These are phyloP conservation scores for Phytophthora tubulina DNA, from an alignment of 352 stramenopile genomes.

Conservation along the genomic window DNA sequence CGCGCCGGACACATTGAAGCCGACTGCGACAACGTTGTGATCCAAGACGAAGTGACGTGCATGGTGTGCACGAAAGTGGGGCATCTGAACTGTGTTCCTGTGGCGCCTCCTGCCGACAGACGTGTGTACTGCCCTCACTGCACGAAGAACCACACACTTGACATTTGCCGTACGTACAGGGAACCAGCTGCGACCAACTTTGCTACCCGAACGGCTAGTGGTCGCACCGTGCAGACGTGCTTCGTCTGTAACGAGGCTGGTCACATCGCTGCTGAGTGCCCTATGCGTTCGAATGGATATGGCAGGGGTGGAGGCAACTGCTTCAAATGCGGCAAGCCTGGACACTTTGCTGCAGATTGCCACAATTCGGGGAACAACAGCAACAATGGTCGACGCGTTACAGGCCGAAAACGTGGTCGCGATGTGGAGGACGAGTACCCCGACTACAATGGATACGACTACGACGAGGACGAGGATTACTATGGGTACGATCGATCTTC, in stretches of 20 bases:
- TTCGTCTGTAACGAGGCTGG: constrained; percentile 76
- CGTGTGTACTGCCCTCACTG: constrained; percentile 80
- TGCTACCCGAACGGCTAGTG: constrained; percentile 44
- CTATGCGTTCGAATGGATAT: constrained; percentile 54
- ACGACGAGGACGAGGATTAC: constrained; percentile 54
- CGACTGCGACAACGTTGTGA: constrained; percentile 49
- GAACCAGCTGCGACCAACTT: constrained; percentile 58
- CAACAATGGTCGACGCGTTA: constrained; percentile 41
- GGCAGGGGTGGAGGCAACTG: constrained; percentile 48
- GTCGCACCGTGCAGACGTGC: constrained; percentile 70
- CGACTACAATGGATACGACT: constrained; percentile 51
- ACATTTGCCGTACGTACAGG: constrained; percentile 57
- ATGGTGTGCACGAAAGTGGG: constrained; percentile 77
- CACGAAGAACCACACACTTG: constrained; percentile 61
- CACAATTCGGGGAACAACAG: constrained; percentile 27
- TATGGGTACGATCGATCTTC: constrained; percentile 41
- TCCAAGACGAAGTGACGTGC: constrained; percentile 55
- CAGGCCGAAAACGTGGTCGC: constrained; percentile 57
- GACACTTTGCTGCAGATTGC: constrained; percentile 65
- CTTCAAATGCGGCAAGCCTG: constrained; percentile 60
- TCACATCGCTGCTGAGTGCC: constrained; percentile 81
- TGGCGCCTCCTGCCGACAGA: constrained; percentile 73
- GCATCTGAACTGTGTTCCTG: constrained; percentile 76
- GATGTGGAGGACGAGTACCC: constrained; percentile 58
- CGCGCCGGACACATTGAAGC: constrained; percentile 59